Percentiles rank a stretch among this genome's conserved stretches.
Evolutionary conservation across 345 rosid species (phyloP).

Genomic region (Syzygium jambos): DNA sequence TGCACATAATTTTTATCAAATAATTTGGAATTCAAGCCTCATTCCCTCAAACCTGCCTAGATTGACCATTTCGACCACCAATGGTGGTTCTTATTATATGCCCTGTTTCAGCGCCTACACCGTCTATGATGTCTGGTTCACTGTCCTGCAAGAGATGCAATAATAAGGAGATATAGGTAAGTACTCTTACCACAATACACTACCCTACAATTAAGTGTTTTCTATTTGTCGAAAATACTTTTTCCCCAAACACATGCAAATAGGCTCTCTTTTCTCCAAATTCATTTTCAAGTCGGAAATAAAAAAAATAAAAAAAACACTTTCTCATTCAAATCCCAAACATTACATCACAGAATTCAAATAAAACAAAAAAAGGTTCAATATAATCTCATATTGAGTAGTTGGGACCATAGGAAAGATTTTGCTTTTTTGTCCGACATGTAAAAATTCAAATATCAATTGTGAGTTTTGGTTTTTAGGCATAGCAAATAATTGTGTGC

Average conservation of each 20-base stretch:
- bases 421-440: not conserved
- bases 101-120: slow-evolving; percentile 89
- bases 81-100: slow-evolving; percentile 81
- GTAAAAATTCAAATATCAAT: not conserved
- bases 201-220: not conserved
- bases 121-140: slow-evolving; percentile 78
- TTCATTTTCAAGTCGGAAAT: not conserved
- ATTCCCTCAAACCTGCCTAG: slow-evolving; percentile 57
- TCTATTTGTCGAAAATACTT: not conserved
- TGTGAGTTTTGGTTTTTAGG: not conserved
- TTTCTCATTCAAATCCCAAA: not conserved
- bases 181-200: not conserved
- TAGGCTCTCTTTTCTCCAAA: not conserved
- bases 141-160: slow-evolving; percentile 62
- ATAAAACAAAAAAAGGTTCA: not conserved
- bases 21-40: not conserved
- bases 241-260: not conserved
- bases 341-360: not conserved
- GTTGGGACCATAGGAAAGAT: not conserved
- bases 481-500: not conserved
- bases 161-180: not conserved
- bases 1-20: not conserved
- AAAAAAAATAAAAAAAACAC: not conserved
- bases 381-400: not conserved
- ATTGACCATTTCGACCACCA: slow-evolving; percentile 88